Base-by-base conservation (phyloP, 805 yeast genomes). In the Isabelozyma rhagii region DNA sequence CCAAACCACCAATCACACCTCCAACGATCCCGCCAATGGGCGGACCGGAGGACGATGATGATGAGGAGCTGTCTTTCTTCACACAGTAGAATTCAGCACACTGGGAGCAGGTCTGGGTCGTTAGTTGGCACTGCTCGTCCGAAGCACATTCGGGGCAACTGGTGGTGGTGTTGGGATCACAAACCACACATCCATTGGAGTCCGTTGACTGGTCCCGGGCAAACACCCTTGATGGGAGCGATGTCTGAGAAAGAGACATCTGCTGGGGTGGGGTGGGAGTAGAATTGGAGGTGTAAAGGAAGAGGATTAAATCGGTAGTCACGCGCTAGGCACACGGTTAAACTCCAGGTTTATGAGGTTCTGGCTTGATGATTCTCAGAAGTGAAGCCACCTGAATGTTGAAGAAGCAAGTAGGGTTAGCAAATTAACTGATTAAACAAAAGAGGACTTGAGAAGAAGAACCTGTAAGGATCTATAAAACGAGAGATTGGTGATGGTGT, bases 11-110 rank as follows among this genome's bases (percentile, higher is more conserved):
- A 4, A 72, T 60, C 1, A 68, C 72, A 10, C 78, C 79, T 11
- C 79, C 79, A 2, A 69, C 75, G 15, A 73, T 66, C 5, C 66
- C 74, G 10, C 78, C 78, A 14, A 70, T 54, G 11, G 67, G 62
- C 1, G 60, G 41, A 34, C 52, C 25, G n/a, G 43, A 47, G 7
- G 47, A 41, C 8, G 41, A 18, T 4, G 51, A 28, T 10, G 48
- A 43, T n/a, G 50, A 27, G 17, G 46, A 8, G 11, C 43, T 39
- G 9, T 49, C 59, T 7, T 47, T 44, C 1, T 58, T 44, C 9
- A 53, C 55, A 55, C 74, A 69, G 48, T 51, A 55, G 47, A 51
- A 58, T 36, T 47, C 52, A 5, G 69, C 57, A 57, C 73, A 68
- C 39, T 49, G 43, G 9, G 53, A 40, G 49, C 72, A 66, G 3